Conservation (phyloP, 768 basidiomycete genomes). For the Leccinum sublutescens region DNA sequence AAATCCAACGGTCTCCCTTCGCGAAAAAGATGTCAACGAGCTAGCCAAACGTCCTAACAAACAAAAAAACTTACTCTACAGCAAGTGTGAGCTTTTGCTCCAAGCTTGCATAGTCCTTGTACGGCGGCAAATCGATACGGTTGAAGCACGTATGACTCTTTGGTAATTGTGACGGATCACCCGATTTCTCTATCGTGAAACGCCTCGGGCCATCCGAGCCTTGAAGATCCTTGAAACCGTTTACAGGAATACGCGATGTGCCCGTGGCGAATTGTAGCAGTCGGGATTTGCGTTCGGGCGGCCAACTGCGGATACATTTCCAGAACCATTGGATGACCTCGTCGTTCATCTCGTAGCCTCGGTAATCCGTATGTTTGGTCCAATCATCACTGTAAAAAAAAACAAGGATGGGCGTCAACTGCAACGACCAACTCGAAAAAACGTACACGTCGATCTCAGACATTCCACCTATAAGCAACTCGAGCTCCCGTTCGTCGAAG, state of each 20-base stretch:
- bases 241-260: slow-evolving; percentile 95
- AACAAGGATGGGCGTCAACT: not conserved
- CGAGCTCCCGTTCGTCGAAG: slow-evolving; percentile 97
- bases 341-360: slow-evolving; percentile 92
- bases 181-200: slow-evolving; percentile 98
- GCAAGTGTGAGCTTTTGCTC: slow-evolving; percentile 95
- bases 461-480: slow-evolving; percentile 97
- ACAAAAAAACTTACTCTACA: slow-evolving; percentile 68
- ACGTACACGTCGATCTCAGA: slow-evolving; percentile 98
- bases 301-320: slow-evolving; percentile 98
- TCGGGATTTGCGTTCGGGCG: slow-evolving; percentile 95
- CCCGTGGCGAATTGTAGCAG: slow-evolving; percentile 96
- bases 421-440: not conserved
- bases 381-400: slow-evolving; percentile 74
- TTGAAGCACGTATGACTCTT: slow-evolving; percentile 99
- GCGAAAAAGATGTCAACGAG: slow-evolving; percentile 15
- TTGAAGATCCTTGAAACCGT: slow-evolving; percentile 98
- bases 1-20: slow-evolving; percentile 89
- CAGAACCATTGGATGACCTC: slow-evolving; percentile 99
- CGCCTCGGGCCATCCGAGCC: slow-evolving; percentile 95
- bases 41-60: slow-evolving; percentile 5
- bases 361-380: slow-evolving; percentile 99
- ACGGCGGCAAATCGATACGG: slow-evolving; percentile 94
- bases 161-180: slow-evolving; percentile 93
- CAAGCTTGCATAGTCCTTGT: slow-evolving; percentile 90